Evolutionary conservation across 495 filamentous ascomycete species (phyloP).

Genomic region (Tetracladium setigerum): DNA sequence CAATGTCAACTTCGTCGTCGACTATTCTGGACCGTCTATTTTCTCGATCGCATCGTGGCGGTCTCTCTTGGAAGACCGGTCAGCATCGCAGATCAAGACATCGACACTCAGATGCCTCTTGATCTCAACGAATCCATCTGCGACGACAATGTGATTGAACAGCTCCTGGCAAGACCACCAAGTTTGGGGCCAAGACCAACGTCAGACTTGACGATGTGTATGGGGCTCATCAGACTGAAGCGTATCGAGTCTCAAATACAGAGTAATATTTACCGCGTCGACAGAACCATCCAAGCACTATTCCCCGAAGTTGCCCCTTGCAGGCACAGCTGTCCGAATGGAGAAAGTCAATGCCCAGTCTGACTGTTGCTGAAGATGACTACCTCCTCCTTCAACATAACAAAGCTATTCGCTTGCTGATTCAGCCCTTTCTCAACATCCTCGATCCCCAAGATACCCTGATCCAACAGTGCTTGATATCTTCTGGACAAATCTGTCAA

Average conservation of each 20-base stretch:
- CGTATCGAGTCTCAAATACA: conserved; percentile 47
- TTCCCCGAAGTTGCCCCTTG: conserved; percentile 40
- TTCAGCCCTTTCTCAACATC: conserved; percentile 44
- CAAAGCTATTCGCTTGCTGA: conserved; percentile 40
- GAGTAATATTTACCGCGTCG: conserved; percentile 48
- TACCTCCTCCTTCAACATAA: conserved; percentile 46
- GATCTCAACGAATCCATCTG: conserved; percentile 34
- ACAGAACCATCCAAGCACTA: conserved; percentile 36
- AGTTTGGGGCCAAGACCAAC: conserved; percentile 24
- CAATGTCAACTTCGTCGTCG: conserved; percentile 40
- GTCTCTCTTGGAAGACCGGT: conserved; percentile 44
- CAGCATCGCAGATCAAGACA: conserved; percentile 45
- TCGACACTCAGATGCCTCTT: conserved; percentile 41
- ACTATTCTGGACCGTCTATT: conserved; percentile 48
- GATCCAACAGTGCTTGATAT: conserved; percentile 41
- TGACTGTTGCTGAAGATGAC: conserved; percentile 37
- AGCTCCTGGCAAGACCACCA: conserved; percentile 24
- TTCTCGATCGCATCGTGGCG: conserved; percentile 41
- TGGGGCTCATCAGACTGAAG: conserved; percentile 41
- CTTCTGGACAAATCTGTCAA: conserved; percentile 46
- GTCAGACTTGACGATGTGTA: conserved; percentile 33
- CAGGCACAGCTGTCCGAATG: conserved; percentile 44
- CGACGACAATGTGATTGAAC: conserved; percentile 27
- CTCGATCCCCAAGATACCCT: conserved; percentile 41
- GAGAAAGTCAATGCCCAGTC: conserved; percentile 34